Conservation (phyloP, 164 flowering plant species). For the Liquidambar formosana region DNA sequence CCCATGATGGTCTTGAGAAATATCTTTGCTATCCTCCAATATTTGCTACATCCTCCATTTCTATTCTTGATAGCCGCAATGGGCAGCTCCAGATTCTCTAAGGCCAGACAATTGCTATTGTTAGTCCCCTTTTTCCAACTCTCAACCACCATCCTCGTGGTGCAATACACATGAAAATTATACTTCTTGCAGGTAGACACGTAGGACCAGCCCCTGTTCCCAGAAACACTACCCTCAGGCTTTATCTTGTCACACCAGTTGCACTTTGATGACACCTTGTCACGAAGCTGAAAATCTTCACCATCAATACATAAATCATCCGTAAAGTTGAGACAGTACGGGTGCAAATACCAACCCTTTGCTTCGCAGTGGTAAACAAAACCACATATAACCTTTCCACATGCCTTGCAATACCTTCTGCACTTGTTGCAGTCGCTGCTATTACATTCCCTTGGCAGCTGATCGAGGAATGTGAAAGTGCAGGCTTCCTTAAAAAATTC, state of each 20-base stretch:
- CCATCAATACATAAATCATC: neutral
- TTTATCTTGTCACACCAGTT: neutral
- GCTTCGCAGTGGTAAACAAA: slow-evolving; percentile 9
- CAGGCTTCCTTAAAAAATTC: too few relatives aligned
- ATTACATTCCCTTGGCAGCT: too few relatives aligned
- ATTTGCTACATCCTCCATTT: slow-evolving; percentile 8
- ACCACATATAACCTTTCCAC: slow-evolving; percentile 11
- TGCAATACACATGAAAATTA: slow-evolving; percentile 12
- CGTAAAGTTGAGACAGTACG: slow-evolving; percentile 8
- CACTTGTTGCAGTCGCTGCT: too few relatives aligned
- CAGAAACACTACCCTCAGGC: neutral
- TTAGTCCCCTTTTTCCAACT: neutral
- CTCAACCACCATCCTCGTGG: slow-evolving; percentile 2
- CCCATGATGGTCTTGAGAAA: neutral
- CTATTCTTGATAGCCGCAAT: neutral
- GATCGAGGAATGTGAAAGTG: too few relatives aligned
- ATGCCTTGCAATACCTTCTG: too few relatives aligned
- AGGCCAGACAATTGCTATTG: neutral
- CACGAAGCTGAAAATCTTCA: neutral
- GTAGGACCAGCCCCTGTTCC: slow-evolving; percentile 19
- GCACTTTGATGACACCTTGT: slow-evolving; percentile 4
- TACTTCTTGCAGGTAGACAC: slow-evolving; percentile 5
- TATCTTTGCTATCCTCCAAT: slow-evolving; percentile 15
- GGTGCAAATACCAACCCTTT: slow-evolving; percentile 13
- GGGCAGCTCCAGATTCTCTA: slow-evolving; percentile 1